phyloP scores from a whole-genome alignment of 495 filamentous ascomycete species.

The Penicillium herquei region DNA sequence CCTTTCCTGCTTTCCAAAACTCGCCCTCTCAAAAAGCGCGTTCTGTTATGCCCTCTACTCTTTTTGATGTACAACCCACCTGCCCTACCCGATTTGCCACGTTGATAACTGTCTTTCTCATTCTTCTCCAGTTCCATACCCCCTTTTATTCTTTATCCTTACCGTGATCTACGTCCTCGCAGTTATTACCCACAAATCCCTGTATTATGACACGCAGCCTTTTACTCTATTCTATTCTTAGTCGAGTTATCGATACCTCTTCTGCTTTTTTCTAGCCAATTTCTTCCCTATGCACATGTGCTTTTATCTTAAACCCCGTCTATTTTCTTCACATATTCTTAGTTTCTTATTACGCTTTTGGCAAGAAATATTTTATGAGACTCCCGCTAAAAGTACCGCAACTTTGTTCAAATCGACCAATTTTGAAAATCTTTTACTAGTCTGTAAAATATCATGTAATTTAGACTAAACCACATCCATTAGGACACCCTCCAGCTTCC shows the following conservation, averaged over 20 bases:
- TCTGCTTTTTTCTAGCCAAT: constrained; percentile 11
- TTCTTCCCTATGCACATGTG: constrained; percentile 9
- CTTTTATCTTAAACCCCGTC: constrained; percentile 17
- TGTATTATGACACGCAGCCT: constrained; percentile 51
- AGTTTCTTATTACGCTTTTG: not conserved
- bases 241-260: constrained; percentile 30
- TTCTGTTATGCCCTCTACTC: constrained; percentile 19
- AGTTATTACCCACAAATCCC: constrained; percentile 24
- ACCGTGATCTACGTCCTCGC: constrained; percentile 5
- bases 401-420: no score
- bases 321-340: constrained; percentile 23
- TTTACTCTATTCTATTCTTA: constrained; percentile 10
- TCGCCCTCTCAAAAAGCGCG: constrained; percentile 10
- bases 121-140: constrained; percentile 23
- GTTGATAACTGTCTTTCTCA: constrained; percentile 11
- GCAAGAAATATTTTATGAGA: not conserved
- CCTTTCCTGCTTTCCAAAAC: not conserved
- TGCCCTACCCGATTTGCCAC: constrained; percentile 1
- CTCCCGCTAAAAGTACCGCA: no score
- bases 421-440: no score
- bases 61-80: constrained; percentile 13
- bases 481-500: no score
- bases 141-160: constrained; percentile 11
- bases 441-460: no score
- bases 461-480: no score